Percentiles rank a stretch among this genome's conserved stretches.
These are phyloP conservation scores for Teratosphaeria viscida DNA, from an alignment of 2,329 filamentous ascomycete genomes.

Conservation along the genomic window DNA sequence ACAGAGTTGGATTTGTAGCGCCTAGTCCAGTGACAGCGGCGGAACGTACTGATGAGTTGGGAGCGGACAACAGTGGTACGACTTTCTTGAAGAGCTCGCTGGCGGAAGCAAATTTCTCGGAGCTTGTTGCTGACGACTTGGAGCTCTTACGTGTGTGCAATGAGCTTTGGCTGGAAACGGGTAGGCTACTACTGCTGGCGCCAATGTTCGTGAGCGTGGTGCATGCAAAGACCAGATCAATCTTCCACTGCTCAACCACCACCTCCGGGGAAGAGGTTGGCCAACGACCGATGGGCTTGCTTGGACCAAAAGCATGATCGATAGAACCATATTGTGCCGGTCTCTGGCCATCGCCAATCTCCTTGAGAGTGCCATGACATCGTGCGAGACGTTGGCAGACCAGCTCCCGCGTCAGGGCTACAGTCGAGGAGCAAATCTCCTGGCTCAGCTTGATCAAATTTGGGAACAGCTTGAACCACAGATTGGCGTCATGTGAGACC, in stretches of 20 bases:
- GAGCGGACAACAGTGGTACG: conserved; percentile 73
- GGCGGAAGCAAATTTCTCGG: conserved; percentile 78
- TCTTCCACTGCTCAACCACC: conserved; percentile 92
- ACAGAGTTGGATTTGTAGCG: conserved; percentile 90
- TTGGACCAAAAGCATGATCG: conserved; percentile 39
- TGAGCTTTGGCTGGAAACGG: conserved; percentile 37
- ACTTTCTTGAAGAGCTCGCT: conserved; percentile 83
- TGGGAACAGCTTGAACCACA: conserved; percentile 98
- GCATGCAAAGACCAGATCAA: conserved; percentile 94
- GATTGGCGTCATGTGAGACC: conserved; percentile 80
- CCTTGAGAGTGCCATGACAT: conserved; percentile 77
- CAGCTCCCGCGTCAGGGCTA: conserved; percentile 80
- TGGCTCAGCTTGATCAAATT: conserved; percentile 86
- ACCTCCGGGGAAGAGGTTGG: conserved; percentile 69
- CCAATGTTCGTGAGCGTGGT: conserved; percentile 70
- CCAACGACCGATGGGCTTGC: conserved; percentile 27
- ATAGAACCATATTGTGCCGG: conserved; percentile 45
- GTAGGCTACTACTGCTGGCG: conserved; percentile 52
- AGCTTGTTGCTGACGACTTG: conserved; percentile 49
- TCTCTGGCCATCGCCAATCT: conserved; percentile 59
- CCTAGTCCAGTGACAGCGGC: conserved; percentile 87
- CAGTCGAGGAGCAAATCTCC: conserved; percentile 81
- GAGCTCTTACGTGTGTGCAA: conserved; percentile 79
- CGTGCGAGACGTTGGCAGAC: conserved; percentile 87
- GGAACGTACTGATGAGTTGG: conserved; percentile 71